A percentile compares a stretch with the other conserved stretches of the same genome.
phyloP scores from a whole-genome alignment of 2,329 filamentous ascomycete genomes.

The Nothophaeocryptopus gaeumannii region DNA sequence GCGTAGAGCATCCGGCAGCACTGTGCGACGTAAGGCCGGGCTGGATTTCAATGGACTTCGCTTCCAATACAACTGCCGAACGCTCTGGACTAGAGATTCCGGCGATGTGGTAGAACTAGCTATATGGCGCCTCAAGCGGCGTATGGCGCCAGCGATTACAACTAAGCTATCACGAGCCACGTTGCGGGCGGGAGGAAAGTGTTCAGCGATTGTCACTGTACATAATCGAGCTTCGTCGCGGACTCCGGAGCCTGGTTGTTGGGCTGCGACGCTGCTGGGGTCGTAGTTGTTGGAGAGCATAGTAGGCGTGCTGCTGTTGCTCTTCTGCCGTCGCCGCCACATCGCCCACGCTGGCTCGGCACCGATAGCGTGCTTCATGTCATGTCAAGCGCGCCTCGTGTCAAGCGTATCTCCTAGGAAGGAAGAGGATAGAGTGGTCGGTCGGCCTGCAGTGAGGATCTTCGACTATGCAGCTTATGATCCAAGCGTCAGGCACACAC shows the following conservation, averaged over 20 bases:
- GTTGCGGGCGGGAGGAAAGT: not conserved
- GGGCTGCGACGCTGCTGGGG: not conserved
- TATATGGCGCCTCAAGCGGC: not conserved
- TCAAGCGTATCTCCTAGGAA: not conserved
- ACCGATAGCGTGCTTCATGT: not conserved
- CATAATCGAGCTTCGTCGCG: constrained; percentile 10
- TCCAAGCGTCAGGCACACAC: too few relatives aligned
- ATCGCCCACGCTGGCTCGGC: not conserved
- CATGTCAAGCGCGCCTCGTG: not conserved
- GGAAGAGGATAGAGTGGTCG: too few relatives aligned
- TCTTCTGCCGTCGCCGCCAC: not conserved
- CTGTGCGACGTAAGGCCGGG: not conserved
- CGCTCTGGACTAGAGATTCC: constrained; percentile 1
- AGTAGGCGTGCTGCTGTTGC: not conserved
- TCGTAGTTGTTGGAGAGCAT: not conserved
- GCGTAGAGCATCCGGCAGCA: not conserved
- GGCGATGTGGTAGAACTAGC: not conserved
- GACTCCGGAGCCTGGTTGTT: constrained; percentile 8
- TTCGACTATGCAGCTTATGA: not conserved
- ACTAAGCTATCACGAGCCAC: constrained; percentile 1
- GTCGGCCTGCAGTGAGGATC: too few relatives aligned
- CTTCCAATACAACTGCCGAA: not conserved
- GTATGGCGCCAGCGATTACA: not conserved
- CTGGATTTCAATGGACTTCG: too few relatives aligned
- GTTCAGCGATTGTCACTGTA: not conserved